Conservation (phyloP, 805 yeast species). For the Tetrapisispora taiwanensis region DNA sequence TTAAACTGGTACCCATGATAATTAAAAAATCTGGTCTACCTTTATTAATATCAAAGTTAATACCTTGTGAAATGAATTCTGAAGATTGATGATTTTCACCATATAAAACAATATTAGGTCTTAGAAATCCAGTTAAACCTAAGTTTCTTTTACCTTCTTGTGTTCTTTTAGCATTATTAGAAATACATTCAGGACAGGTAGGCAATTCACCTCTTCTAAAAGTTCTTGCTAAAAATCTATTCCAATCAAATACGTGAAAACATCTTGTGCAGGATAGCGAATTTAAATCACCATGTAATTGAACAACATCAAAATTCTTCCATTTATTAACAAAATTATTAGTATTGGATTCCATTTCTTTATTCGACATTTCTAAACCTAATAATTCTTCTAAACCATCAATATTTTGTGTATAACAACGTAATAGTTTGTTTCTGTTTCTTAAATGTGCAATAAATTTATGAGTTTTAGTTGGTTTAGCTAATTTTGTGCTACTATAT, state of each 20-base stretch:
- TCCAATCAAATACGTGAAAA: constrained; percentile 51
- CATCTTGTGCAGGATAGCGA: constrained; percentile 69
- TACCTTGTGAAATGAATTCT: constrained; percentile 64
- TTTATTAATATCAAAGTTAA: constrained; percentile 48
- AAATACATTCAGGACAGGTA: constrained; percentile 61
- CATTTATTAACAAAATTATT: constrained; percentile 34
- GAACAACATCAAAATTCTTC: constrained; percentile 68
- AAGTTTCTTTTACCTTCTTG: constrained; percentile 64
- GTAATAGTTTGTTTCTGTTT: constrained; percentile 53
- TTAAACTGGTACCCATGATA: constrained; percentile 88
- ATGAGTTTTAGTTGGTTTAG: constrained; percentile 80
- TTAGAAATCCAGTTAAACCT: constrained; percentile 59
- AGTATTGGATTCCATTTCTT: constrained; percentile 7
- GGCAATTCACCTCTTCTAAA: constrained; percentile 61
- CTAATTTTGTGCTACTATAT: constrained; percentile 50
- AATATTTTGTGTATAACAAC: constrained; percentile 92
- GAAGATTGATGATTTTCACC: constrained; percentile 91
- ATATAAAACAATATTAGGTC: constrained; percentile 86
- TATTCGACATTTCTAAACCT: constrained; percentile 51
- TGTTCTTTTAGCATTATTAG: constrained; percentile 44
- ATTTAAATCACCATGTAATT: constrained; percentile 83
- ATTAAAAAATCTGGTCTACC: constrained; percentile 66
- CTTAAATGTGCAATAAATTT: constrained; percentile 51
- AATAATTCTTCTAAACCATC: constrained; percentile 72
- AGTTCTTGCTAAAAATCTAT: constrained; percentile 34